Base-by-base conservation (phyloP, 768 basidiomycete species). In the Royoungia palumana region DNA sequence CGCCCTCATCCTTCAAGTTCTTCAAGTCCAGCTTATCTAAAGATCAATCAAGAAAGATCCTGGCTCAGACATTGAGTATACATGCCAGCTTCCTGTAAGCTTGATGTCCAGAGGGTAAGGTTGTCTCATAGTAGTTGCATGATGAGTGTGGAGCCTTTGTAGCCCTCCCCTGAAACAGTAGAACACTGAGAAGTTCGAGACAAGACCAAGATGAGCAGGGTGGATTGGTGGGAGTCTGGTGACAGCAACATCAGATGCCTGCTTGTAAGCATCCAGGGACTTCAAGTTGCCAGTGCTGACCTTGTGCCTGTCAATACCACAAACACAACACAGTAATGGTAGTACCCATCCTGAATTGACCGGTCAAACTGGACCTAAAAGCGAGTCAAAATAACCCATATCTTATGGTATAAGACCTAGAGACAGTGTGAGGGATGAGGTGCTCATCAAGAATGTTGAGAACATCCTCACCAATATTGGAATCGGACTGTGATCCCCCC, bases 361-460 rank as follows among this genome's bases (percentile, higher is more conserved):
- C 3, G 30, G 45, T 63, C 54, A 63, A 60, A 56, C 3, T 2
- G 20, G 25, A n/a, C 30, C n/a, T 21, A 20, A 6, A n/a, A 12
- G 1, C 10, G 20, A 7, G 11, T 11, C 39, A 40, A 14, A 39
- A 20, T 19, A 46, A 66, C 90, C 55, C 60, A 94, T 91, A 96
- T 94, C 85, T 97, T 97, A 82, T 95, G 94, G 78, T 98, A 98
- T 82, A 97, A 98, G 49, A 97, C 94, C 78, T 96, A 49, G 91
- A 87, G 54, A 91, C 92, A 44, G 94, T 94, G 10, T 93, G 94
- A 55, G 94, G 94, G 62, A 92, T 96, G 63, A 97, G 86, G 79
- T 96, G 94, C 78, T 95, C 91, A 72, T 94, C 92, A 60, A 98
- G 89, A 44, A 98, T 93, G 55, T 90, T 85, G 62, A 98, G 89